These are phyloP conservation scores for Trichophaea hybrida DNA, from an alignment of 2,329 filamentous ascomycete species.

Conservation along the genomic window DNA sequence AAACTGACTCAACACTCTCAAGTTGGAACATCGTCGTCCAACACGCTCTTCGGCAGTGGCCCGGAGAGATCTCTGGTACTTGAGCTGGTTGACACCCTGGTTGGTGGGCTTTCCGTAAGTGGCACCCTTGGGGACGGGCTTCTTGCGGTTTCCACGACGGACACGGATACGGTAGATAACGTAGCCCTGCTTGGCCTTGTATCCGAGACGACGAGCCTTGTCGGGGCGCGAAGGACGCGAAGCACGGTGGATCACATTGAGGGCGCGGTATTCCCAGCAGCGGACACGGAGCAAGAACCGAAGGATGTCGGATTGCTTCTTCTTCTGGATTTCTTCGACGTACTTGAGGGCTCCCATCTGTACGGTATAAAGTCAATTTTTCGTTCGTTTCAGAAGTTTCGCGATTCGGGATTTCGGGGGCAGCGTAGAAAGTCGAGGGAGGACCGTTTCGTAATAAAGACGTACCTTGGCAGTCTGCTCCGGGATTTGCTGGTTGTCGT, in stretches of 20 bases:
- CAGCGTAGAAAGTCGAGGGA: too few relatives aligned
- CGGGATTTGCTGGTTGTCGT: conserved; percentile 5
- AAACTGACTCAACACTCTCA: conserved; percentile 65
- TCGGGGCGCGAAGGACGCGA: conserved; percentile 95
- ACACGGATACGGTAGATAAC: conserved; percentile 99
- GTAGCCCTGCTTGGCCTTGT: conserved; percentile 99
- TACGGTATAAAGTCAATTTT: conserved; percentile 3
- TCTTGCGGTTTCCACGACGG: conserved; percentile 97
- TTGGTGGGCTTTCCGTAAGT: conserved; percentile 99
- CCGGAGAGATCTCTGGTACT: conserved; percentile 99
- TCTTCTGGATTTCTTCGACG: conserved; percentile 99
- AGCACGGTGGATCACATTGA: conserved; percentile 92
- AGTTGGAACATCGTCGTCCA: conserved; percentile 94
- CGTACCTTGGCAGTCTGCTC: conserved; percentile 2
- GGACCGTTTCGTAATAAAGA: background rate
- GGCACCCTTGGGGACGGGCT: conserved; percentile 89
- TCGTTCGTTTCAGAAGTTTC: background rate
- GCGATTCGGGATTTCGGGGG: background rate
- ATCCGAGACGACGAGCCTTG: conserved; percentile 98
- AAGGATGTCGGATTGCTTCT: conserved; percentile 98
- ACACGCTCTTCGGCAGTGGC: conserved; percentile 99
- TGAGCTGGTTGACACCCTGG: conserved; percentile 99
- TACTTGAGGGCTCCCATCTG: conserved; percentile 99
- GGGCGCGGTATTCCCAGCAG: conserved; percentile 68
- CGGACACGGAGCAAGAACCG: conserved; percentile 98